These are phyloP conservation scores for Euphorbia celastroides DNA, from an alignment of 441 rosid species.

Conservation along the genomic window DNA sequence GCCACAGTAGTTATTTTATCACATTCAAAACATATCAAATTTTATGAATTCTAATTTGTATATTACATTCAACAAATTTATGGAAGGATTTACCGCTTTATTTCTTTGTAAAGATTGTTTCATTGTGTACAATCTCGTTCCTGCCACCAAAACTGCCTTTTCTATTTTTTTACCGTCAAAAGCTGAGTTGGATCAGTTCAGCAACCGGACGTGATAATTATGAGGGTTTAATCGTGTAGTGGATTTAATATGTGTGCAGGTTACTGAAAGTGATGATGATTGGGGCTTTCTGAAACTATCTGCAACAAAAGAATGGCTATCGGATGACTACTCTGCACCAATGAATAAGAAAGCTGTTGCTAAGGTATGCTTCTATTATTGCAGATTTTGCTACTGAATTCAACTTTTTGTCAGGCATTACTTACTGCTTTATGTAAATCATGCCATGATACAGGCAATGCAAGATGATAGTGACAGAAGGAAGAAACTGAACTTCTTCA, in stretches of 20 bases:
- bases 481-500: slow-evolving; percentile 65
- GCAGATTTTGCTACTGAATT: background rate
- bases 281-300: slow-evolving; percentile 80
- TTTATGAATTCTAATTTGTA: too few species aligned
- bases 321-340: slow-evolving; percentile 60
- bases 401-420: background rate
- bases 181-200: background rate
- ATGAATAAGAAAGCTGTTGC: slow-evolving; percentile 59
- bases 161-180: background rate
- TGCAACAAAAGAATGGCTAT: slow-evolving; percentile 65
- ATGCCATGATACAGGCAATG: slow-evolving; percentile 42
- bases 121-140: background rate
- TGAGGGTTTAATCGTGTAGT: background rate
- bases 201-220: background rate
- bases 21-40: too few species aligned
- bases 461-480: slow-evolving; percentile 74
- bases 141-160: background rate
- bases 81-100: too few species aligned
- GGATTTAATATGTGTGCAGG: slow-evolving; percentile 26
- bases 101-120: slow-evolving; percentile 1
- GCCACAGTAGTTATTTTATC: background rate
- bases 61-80: too few species aligned
- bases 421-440: slow-evolving; percentile 15
- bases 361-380: slow-evolving; percentile 39
- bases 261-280: slow-evolving; percentile 29